phyloP scores from a whole-genome alignment of 1,284 basidiomycete species.

The Thelephora terrestris region DNA sequence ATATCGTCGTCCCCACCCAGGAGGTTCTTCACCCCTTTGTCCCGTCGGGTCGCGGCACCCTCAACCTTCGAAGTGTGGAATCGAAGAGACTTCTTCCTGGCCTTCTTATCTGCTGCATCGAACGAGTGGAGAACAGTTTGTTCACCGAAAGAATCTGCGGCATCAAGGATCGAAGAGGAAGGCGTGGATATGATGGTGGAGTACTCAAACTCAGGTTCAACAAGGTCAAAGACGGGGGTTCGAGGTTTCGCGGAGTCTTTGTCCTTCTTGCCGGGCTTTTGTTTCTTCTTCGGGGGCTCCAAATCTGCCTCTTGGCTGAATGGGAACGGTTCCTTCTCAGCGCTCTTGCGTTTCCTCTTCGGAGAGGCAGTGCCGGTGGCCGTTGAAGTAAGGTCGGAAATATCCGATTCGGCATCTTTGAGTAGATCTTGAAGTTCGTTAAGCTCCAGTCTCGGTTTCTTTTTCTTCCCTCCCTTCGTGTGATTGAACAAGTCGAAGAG shows the following conservation, averaged over 20 bases:
- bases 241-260: conserved; percentile 9
- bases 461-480: conserved; percentile 4
- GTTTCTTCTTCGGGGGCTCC: conserved; percentile 30
- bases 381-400: background rate
- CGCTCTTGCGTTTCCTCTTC: conserved; percentile 23
- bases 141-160: conserved; percentile 66
- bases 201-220: conserved; percentile 56
- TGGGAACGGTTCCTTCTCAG: conserved; percentile 2
- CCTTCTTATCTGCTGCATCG: conserved; percentile 76
- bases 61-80: conserved; percentile 85
- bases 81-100: conserved; percentile 68
- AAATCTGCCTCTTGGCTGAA: conserved; percentile 7
- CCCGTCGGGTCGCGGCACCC: conserved; percentile 29
- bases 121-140: conserved; percentile 53
- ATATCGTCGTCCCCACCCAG: conserved; percentile 84
- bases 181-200: conserved; percentile 16
- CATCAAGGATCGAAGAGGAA: conserved; percentile 14
- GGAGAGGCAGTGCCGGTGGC: conserved; percentile 15
- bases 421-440: conserved; percentile 17
- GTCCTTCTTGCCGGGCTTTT: conserved; percentile 23
- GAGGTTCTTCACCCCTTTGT: background rate
- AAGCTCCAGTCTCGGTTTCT: conserved; percentile 8
- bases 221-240: conserved; percentile 53
- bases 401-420: conserved; percentile 14
- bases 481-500: conserved; percentile 13